A percentile compares a stretch with the other conserved stretches of the same genome.
Conservation (phyloP, 73 alveolate genomes). For the Blepharisma stoltei region DNA sequence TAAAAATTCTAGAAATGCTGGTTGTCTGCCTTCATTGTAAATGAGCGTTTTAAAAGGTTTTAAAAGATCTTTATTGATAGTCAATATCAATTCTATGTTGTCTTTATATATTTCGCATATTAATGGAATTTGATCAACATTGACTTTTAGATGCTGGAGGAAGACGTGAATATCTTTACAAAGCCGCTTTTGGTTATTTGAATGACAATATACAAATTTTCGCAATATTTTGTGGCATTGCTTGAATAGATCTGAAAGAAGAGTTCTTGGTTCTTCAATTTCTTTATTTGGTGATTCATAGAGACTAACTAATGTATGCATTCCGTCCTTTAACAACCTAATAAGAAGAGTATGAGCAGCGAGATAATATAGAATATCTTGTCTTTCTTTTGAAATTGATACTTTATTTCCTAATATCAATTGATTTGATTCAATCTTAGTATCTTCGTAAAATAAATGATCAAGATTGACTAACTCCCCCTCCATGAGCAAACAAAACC, state of each 20-base stretch:
- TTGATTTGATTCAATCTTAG: neutral
- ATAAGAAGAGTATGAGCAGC: neutral
- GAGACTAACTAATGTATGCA: neutral
- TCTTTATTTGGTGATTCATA: slow-evolving; percentile 19
- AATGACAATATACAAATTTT: slow-evolving; percentile 33
- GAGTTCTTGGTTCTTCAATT: slow-evolving; percentile 38
- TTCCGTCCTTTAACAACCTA: slow-evolving; percentile 1
- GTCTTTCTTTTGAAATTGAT: neutral
- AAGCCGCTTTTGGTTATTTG: slow-evolving; percentile 36
- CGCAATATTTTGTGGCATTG: slow-evolving; percentile 35
- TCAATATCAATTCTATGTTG: slow-evolving; percentile 30
- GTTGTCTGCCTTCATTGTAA: slow-evolving; percentile 42
- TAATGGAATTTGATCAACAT: slow-evolving; percentile 50
- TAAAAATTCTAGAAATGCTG: slow-evolving; percentile 31
- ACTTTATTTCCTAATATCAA: neutral
- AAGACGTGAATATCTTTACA: slow-evolving; percentile 21
- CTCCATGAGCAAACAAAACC: too few species aligned
- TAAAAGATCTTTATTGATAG: slow-evolving; percentile 33
- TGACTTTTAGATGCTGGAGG: slow-evolving; percentile 32
- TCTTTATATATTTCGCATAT: slow-evolving; percentile 56
- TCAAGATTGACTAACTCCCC: neutral
- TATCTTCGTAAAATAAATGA: neutral
- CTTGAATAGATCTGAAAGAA: slow-evolving; percentile 31
- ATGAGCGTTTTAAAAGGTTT: slow-evolving; percentile 38
- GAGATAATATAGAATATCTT: neutral